Evolutionary conservation across 768 basidiomycete species (phyloP), one percentile per base, ranked within the genome.

Genomic region (Porpolomopsis calyptriformis): DNA sequence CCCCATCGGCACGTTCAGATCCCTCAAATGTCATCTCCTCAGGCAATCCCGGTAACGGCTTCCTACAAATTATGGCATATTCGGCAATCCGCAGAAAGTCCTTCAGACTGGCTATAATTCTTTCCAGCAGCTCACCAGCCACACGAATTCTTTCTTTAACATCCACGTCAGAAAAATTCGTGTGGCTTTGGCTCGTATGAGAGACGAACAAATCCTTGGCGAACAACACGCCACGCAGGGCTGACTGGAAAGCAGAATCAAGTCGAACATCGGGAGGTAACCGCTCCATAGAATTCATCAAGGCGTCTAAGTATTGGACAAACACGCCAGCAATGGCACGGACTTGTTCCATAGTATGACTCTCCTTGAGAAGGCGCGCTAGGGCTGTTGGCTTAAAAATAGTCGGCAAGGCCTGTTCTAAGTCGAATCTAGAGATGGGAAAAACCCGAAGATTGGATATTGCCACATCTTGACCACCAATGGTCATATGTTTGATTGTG

Each of bases 21-120:
- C 16, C 5, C 16, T 40, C 39, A 22, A 14, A 18, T 22, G 24
- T 14, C 8, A 22, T 10, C 3, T 40, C 20, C 8, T 22, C 39
- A 8, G 39, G 39, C n/a, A 40, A 22, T 5, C 8, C 25, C 39
- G 39, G 39, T 22, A 40, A 23, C 14, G 39, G 39, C n/a, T 40
- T 40, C 20, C 6, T 22, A 14, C 24, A 14, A 24, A 23, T 8
- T 25, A 58, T 50, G 20, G 65, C 55, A 12, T 49, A 51, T 35
- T 60, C 62, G 3, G 60, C 64, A 24, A 56, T 52, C 22, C 49
- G 49, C 41, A 70, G 53, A 45, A 65, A 60, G 9, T 43, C 43
- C 47, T 56, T 64, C 47, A 70, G 55, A 45, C 52, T 56, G 1
- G 57, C 52, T 55, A 69, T 56, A 9, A 53, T 55, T 46, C 57